Evolutionary conservation across 306 rosid genomes (phyloP), one percentile per base, ranked within the genome.

Genomic region (Glycine soja): DNA sequence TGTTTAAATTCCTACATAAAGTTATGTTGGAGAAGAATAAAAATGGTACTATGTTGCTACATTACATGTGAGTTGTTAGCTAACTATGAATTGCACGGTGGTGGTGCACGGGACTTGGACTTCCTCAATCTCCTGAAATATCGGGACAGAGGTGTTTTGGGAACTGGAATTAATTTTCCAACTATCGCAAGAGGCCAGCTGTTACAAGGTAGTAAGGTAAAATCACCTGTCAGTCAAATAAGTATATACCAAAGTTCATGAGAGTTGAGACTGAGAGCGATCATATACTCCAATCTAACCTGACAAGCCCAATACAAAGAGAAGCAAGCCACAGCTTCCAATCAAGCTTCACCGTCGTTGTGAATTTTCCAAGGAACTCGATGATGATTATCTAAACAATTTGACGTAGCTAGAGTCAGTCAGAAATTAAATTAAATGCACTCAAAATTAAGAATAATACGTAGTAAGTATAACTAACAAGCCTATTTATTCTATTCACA

Each of bases 171-270:
- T 3, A 95, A 76, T 79, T 95, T 95, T 24, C 97, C 99, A 15
- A 81, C 34, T 8, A 90, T 4, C 15, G 97, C 97, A 42, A 93
- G 95, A 52, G 99, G 99, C 99, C 99, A 95, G 53, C 99, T 93
- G 93, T 66, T 42, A 76, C 6, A 84, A 82, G 30, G 30, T 65
- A 36, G 74, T 4, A 84, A 82, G 54, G n/a, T 54, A 3, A 61
- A 61, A 61, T 30, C 15, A 19, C 15, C n/a, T 61, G 8, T 53
- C 43, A 24, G 30, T 24, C 30, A 24, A 1, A 24, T 24, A 24
- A 24, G 30, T 24, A 24, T 24, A 24, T 24, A 24, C 30, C 30
- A 24, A 24, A 24, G 30, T 2, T 24, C 30, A 24, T 1, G 30
- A 24, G 30, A 24, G 30, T 24, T 24, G 30, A 24, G 30, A 24